phyloP scores from a whole-genome alignment of 2,329 filamentous ascomycete species.

The Ophiostoma perfectum region DNA sequence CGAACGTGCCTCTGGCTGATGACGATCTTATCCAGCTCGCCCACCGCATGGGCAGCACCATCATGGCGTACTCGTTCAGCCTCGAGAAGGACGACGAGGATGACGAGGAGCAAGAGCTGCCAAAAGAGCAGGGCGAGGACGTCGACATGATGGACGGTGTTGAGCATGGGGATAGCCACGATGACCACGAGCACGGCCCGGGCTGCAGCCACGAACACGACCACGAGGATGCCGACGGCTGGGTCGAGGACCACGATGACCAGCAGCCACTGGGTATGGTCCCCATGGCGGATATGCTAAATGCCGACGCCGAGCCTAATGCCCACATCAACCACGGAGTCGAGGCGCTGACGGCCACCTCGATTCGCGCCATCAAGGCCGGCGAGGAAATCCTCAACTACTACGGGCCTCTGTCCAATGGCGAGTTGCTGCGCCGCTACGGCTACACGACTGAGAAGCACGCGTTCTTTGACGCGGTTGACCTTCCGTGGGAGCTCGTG shows the following conservation, averaged over 20 bases:
- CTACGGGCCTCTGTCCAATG: conserved; percentile 77
- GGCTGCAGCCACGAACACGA: conserved; percentile 31
- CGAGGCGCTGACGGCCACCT: conserved; percentile 61
- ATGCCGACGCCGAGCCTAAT: conserved; percentile 84
- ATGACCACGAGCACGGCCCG: conserved; percentile 49
- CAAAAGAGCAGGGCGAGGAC: conserved; percentile 57
- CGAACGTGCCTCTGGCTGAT: conserved; percentile 36
- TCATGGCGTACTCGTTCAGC: conserved; percentile 84
- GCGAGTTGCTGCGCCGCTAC: conserved; percentile 76
- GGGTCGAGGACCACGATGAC: conserved; percentile 58
- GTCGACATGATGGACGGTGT: conserved; percentile 38
- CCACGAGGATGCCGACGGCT: conserved; percentile 42
- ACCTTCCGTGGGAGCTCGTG: conserved; percentile 57
- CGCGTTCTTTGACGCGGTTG: conserved; percentile 72
- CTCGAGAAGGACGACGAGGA: conserved; percentile 57
- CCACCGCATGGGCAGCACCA: conserved; percentile 78
- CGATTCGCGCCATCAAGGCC: conserved; percentile 60
- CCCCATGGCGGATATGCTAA: conserved; percentile 82
- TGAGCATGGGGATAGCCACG: conserved; percentile 57
- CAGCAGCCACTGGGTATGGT: conserved; percentile 73
- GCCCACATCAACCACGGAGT: conserved; percentile 54
- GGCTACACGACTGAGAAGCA: conserved; percentile 82
- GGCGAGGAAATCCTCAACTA: conserved; percentile 83
- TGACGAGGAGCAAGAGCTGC: conserved; percentile 19
- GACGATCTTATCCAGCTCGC: conserved; percentile 49